A percentile compares a stretch with the other conserved stretches of the same genome.
Conservation (phyloP, 2,329 filamentous ascomycete species). For the Moelleriella libera region DNA sequence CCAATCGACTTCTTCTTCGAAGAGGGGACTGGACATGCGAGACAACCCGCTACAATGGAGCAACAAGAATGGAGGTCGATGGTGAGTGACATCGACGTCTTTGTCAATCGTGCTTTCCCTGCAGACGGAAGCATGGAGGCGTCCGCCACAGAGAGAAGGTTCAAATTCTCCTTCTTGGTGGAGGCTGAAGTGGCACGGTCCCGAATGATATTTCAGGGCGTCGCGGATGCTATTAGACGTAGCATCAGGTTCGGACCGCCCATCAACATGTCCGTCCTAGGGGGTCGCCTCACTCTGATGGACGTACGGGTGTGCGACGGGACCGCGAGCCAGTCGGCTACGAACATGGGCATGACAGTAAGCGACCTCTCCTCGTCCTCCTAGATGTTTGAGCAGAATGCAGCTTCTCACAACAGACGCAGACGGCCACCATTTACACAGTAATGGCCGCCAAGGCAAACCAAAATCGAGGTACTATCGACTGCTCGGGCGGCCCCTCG, state of each 20-base stretch:
- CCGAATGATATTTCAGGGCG: constrained; percentile 47
- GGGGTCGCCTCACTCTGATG: constrained; percentile 29
- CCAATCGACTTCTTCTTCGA: constrained; percentile 49
- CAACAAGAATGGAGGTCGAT: no score
- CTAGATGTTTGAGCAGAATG: no score
- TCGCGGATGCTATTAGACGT: constrained; percentile 55
- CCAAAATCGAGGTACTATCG: constrained; percentile 19
- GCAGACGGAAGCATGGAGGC: no score
- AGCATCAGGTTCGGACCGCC: constrained; percentile 53
- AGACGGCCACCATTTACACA: constrained; percentile 19
- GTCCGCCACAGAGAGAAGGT: constrained; percentile 28
- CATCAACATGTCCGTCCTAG: constrained; percentile 26
- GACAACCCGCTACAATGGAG: no score
- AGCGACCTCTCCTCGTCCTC: no score
- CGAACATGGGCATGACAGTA: no score
- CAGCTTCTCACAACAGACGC: not conserved
- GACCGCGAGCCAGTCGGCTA: not conserved
- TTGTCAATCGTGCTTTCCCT: no score
- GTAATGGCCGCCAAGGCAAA: constrained; percentile 25
- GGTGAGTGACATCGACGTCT: no score
- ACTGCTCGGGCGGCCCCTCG: no score
- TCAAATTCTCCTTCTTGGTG: constrained; percentile 13
- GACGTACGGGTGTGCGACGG: constrained; percentile 41
- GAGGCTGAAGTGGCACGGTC: constrained; percentile 30
- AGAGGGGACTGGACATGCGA: constrained; percentile 29